A percentile compares a stretch with the other conserved stretches of the same genome.
Evolutionary conservation across 2,329 filamentous ascomycete species (phyloP).

Genomic region (Amylocarpus encephaloides): DNA sequence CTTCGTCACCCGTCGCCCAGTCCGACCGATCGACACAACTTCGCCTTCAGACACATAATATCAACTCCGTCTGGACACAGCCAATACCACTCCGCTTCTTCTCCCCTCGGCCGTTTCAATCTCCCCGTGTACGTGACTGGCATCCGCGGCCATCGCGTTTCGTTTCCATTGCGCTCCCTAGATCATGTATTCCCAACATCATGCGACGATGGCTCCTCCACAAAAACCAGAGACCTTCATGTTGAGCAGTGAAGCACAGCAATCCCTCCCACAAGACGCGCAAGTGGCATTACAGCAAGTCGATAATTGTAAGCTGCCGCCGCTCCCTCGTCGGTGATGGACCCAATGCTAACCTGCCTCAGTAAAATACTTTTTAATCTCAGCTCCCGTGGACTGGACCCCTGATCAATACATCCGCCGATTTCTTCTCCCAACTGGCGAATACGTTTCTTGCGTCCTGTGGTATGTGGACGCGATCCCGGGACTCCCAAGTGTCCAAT

Average conservation of each 20-base stretch:
- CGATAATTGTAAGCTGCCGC: conserved; percentile 72
- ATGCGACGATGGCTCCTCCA: conserved; percentile 79
- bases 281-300: conserved; percentile 97
- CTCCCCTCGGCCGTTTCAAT: conserved; percentile 25
- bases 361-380: conserved; percentile 99
- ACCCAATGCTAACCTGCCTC: conserved; percentile 18
- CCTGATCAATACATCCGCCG: conserved; percentile 93
- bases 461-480: conserved; percentile 50
- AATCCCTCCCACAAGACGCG: conserved; percentile 90
- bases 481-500: background rate
- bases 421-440: conserved; percentile 91
- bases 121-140: conserved; percentile 18
- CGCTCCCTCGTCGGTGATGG: conserved; percentile 14
- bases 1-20: conserved; percentile 28
- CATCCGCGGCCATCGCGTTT: conserved; percentile 22
- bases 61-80: conserved; percentile 8
- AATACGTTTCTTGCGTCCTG: conserved; percentile 97
- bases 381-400: conserved; percentile 95
- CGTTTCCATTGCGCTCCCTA: conserved; percentile 32
- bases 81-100: conserved; percentile 15
- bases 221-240: conserved; percentile 99
- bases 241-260: conserved; percentile 93
- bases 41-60: conserved; percentile 2
- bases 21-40: conserved; percentile 14
- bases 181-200: conserved; percentile 68